Evolutionary conservation across 495 filamentous ascomycete genomes (phyloP).

Genomic region (Recurvomyces mirabilis): DNA sequence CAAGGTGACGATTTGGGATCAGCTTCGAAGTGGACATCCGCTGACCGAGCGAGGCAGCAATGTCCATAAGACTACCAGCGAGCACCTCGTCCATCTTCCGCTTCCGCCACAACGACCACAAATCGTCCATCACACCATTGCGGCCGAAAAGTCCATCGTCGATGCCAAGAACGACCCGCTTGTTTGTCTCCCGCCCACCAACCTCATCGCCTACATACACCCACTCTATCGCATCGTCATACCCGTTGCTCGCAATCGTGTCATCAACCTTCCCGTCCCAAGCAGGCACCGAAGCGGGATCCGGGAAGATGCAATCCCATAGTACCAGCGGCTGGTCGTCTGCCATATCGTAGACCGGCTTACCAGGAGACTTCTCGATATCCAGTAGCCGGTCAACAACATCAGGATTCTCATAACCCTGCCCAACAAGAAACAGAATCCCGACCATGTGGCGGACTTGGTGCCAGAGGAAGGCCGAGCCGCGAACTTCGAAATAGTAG

Average conservation of each 20-base stretch:
- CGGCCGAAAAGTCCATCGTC: conserved; percentile 47
- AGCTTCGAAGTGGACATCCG: not conserved
- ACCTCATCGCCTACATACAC: conserved; percentile 55
- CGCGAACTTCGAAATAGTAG: conserved; percentile 75
- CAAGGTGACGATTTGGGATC: conserved; percentile 2
- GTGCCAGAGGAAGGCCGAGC: conserved; percentile 95
- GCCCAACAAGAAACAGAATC: conserved; percentile 81
- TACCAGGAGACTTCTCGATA: conserved; percentile 50
- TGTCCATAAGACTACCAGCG: conserved; percentile 52
- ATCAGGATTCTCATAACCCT: conserved; percentile 67
- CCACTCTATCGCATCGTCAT: conserved; percentile 65
- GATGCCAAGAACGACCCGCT: conserved; percentile 22
- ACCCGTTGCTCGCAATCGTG: conserved; percentile 27
- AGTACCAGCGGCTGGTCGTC: conserved; percentile 78
- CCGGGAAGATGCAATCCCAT: conserved; percentile 88
- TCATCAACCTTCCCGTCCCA: not conserved
- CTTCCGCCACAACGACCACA: conserved; percentile 75
- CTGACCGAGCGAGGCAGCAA: conserved; percentile 44
- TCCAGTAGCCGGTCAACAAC: conserved; percentile 66
- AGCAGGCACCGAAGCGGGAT: conserved; percentile 7
- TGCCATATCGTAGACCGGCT: conserved; percentile 82
- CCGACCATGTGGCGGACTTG: conserved; percentile 88
- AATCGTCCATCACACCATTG: conserved; percentile 55
- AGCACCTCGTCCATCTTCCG: conserved; percentile 83
- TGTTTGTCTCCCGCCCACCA: conserved; percentile 28